Percentiles rank a stretch among this genome's conserved stretches.
These are phyloP conservation scores for Debaryomyces tyrocola DNA, from an alignment of 805 yeast genomes.

Conservation along the genomic window DNA sequence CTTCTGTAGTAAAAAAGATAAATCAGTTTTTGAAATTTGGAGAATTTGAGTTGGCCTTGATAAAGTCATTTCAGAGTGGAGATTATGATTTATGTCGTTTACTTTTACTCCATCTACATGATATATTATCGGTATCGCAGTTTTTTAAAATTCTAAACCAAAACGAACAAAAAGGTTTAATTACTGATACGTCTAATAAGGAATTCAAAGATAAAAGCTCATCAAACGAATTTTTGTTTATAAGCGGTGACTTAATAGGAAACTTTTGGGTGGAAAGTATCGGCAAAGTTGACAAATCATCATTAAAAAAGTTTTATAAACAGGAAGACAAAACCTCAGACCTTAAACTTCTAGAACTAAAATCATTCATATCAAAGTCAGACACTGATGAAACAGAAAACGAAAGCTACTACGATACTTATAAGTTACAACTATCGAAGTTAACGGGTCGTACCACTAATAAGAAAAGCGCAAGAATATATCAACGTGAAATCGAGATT, in stretches of 20 bases:
- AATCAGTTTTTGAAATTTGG: conserved; percentile 64
- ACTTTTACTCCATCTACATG: conserved; percentile 54
- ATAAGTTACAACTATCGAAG: conserved; percentile 23
- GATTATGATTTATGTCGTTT: conserved; percentile 60
- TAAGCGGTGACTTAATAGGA: conserved; percentile 39
- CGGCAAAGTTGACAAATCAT: conserved; percentile 21
- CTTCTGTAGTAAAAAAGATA: conserved; percentile 58
- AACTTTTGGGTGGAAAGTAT: conserved; percentile 36
- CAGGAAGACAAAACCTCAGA: conserved; percentile 27
- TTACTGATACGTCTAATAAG: conserved; percentile 31
- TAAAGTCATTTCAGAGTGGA: conserved; percentile 61
- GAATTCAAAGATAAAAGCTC: conserved; percentile 15
- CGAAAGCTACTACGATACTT: conserved; percentile 21
- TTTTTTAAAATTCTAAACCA: conserved; percentile 66
- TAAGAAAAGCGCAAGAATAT: conserved; percentile 18
- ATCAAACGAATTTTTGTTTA: conserved; percentile 22
- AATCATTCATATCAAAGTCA: conserved; percentile 15
- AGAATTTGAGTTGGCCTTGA: conserved; percentile 66
- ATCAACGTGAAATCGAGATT: conserved; percentile 29
- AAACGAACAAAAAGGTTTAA: conserved; percentile 30
- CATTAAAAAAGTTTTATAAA: conserved; percentile 27
- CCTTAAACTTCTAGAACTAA: conserved; percentile 15
- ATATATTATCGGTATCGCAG: conserved; percentile 59
- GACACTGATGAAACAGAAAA: conserved; percentile 4
- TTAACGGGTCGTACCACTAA: conserved; percentile 19